These are phyloP conservation scores for Botryotinia convoluta DNA, from an alignment of 2,329 filamentous ascomycete genomes.

Conservation along the genomic window DNA sequence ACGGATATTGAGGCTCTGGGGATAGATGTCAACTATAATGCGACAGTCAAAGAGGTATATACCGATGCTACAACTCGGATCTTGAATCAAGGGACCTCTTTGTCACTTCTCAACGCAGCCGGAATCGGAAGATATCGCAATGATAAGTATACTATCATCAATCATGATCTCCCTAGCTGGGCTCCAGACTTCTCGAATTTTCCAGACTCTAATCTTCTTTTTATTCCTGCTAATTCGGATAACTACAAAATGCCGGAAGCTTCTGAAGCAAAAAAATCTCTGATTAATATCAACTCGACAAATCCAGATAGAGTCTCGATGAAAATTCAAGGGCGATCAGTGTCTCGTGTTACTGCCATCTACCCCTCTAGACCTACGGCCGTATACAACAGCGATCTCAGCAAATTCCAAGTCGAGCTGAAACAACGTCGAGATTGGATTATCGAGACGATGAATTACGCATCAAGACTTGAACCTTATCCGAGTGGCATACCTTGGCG, in stretches of 20 bases:
- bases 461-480: too few species aligned
- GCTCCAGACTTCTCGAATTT: background rate
- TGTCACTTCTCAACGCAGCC: background rate
- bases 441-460: too few species aligned
- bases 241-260: background rate
- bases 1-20: background rate
- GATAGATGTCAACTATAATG: background rate
- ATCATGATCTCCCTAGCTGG: background rate
- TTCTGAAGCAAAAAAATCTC: background rate
- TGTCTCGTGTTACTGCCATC: background rate
- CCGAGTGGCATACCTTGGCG: background rate
- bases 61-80: background rate
- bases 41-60: background rate
- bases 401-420: too few species aligned
- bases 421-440: too few species aligned
- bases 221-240: background rate
- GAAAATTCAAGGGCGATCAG: background rate
- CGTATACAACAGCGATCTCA: too few species aligned
- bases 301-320: background rate
- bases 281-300: background rate
- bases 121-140: background rate
- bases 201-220: background rate
- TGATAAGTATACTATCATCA: background rate
- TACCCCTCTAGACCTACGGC: background rate
- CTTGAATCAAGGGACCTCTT: background rate